Conservation (phyloP, 495 filamentous ascomycete species). For the Aspergillus wentii region DNA sequence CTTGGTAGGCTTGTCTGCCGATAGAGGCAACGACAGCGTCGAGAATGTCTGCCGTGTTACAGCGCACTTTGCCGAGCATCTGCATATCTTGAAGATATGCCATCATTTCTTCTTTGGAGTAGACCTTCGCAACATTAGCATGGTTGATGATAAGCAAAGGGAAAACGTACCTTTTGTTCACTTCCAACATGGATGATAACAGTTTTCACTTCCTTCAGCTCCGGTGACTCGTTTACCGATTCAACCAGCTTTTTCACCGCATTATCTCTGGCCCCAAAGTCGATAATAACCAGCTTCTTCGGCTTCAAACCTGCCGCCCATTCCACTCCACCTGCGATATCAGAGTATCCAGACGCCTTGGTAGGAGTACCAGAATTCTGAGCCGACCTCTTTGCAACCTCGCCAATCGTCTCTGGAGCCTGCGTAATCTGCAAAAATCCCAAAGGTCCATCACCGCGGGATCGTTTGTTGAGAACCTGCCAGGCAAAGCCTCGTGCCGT, state of each 20-base stretch:
- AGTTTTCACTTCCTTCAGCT: conserved; percentile 11
- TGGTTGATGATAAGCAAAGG: neutral
- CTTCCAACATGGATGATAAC: conserved; percentile 37
- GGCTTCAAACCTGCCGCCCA: conserved; percentile 15
- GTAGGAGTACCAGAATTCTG: conserved; percentile 10
- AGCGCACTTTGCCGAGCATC: conserved; percentile 21
- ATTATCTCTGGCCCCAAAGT: conserved; percentile 46
- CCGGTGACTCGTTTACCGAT: conserved; percentile 12
- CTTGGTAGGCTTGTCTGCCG: conserved; percentile 28
- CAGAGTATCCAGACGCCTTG: conserved; percentile 18
- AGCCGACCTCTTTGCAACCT: conserved; percentile 23
- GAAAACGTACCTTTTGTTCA: conserved; percentile 24
- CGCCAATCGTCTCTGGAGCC: conserved; percentile 7
- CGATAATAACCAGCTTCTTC: conserved; percentile 42
- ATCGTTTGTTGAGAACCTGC: conserved; percentile 17
- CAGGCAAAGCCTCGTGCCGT: conserved; percentile 40
- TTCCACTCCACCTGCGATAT: conserved; percentile 8
- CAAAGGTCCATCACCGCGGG: conserved; percentile 10
- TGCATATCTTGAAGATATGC: conserved; percentile 2
- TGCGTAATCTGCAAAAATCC: conserved; percentile 26
- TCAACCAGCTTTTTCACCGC: conserved; percentile 29
- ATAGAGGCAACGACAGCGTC: conserved; percentile 27
- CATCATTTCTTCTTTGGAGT: conserved; percentile 19
- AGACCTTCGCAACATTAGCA: conserved; percentile 9
- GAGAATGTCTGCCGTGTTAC: conserved; percentile 39